Evolutionary conservation across 768 basidiomycete genomes (phyloP), one percentile per base, ranked within the genome.

Genomic region (Suillus weaverae): DNA sequence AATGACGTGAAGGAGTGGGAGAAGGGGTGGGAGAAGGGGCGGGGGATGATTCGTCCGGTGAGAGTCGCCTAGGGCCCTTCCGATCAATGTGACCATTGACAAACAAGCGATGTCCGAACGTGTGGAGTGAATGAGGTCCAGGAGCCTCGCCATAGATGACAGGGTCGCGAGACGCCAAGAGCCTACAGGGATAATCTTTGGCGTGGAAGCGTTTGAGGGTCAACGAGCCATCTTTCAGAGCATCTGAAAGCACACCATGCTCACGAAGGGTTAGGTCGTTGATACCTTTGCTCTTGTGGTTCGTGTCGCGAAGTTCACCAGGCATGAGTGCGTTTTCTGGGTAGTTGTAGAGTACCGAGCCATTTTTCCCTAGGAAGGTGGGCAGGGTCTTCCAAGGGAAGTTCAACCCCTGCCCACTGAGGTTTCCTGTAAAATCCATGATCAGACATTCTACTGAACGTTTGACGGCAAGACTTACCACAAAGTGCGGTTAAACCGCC

Each of bases 321-420:
- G 61, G 61, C 61, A 62, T 62, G 22, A 46, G 32, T 0, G 51
- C 32, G 11, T 22, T 2, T 13, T 35, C 39, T 16, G 44, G 61
- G 5, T 46, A 62, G 18, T 46, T 46, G 46, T 46, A 13, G 33
- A 62, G n/a, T 11, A 51, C 46, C 0, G 0, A 62, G 22, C 61
- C 61, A 6, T 44, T 44, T 11, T 44, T 33, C 10, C 30, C 61
- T 26, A 62, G 61, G 14, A 62, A 30, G 46, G 44, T 9, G 41
- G 44, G 22, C 13, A 62, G 44, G 26, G 44, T 62, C n/a, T 44
- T 48, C 61, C 61, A 62, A 7, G 61, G 46, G 16, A 62, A 62
- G 32, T 22, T 46, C 3, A 26, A 16, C 43, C 43, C 43, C 20
- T 10, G 43, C 43, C 20, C 43, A 44, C 20, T 44, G 43, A 44